Base-by-base conservation (phyloP, 495 filamentous ascomycete species). In the Eremomyces bilateralis region DNA sequence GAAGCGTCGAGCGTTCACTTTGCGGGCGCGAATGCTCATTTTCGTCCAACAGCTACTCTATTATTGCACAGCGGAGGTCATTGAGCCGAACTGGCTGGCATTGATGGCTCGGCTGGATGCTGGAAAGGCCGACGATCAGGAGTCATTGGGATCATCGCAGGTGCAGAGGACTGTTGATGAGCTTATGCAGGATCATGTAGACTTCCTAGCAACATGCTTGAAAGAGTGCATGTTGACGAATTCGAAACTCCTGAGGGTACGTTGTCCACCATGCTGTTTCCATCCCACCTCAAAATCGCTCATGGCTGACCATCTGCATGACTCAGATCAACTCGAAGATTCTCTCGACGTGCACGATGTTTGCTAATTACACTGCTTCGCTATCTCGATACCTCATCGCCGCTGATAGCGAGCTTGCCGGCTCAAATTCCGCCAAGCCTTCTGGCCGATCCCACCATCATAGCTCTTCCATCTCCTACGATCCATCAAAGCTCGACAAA, bases 161-260 rank as follows among this genome's bases (percentile, higher is more conserved):
- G 62, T 59, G 29, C 80, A 79, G 39, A 64, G 83, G 25, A 97
- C 88, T 0, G 90, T 97, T 12, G 88, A 97, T 44, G 81, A 94
- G 51, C 57, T 97, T 47, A 97, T 97, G 88, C 82, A 95, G 54
- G 85, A 95, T 52, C 88, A 97, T 61, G 84, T 97, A 20, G 88
- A 95, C 55, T 95, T 95, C 52, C 54, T 97, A 36, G 88, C 94
- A 47, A 94, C 85, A 10, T 97, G 88, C 53, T 59, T 97, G 36
- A 95, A 95, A 57, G 88, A 94, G 58, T 94, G 90, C 61, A 94
- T 94, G 85, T 64, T 97, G 21, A 95, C 90, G 8, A 93, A 97
- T 50, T 76, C 77, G 35, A 93, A 91, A 54, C 57, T 97, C 4
- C 59, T 97, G 15, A 73, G 80, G 60, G 88, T 94, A 65, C 32